Conservation (phyloP, 2,329 filamentous ascomycete species). For the Capronia americana region DNA sequence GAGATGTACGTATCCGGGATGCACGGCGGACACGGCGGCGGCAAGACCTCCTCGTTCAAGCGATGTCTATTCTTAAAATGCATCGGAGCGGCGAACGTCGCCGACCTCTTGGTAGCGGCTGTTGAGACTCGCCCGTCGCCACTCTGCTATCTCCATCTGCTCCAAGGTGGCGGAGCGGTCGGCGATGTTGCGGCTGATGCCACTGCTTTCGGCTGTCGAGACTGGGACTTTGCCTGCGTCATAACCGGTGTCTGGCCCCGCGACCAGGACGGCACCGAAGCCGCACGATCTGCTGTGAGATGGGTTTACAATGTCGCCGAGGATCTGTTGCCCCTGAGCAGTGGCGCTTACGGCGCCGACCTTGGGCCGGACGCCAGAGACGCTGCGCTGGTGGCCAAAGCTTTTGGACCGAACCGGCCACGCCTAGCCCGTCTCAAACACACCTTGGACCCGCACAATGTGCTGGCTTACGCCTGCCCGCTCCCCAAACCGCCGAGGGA, state of each 20-base stretch:
- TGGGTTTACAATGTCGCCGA: conserved; percentile 65
- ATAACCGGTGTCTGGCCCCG: conserved; percentile 68
- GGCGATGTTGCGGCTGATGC: conserved; percentile 52
- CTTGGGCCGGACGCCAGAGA: conserved; percentile 69
- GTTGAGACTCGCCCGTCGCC: conserved; percentile 58
- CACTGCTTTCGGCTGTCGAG: conserved; percentile 67
- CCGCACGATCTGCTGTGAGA: conserved; percentile 47
- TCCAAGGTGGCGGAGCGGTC: conserved; percentile 65
- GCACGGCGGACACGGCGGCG: conserved; percentile 63
- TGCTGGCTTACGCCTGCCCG: conserved; percentile 64
- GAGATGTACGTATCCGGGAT: conserved; percentile 68
- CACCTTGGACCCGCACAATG: conserved; percentile 55
- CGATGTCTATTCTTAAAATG: conserved; percentile 65
- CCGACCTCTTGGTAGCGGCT: conserved; percentile 52
- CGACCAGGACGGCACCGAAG: conserved; percentile 55
- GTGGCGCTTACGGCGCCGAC: conserved; percentile 65
- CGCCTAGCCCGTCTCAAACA: conserved; percentile 61
- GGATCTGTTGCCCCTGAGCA: conserved; percentile 58
- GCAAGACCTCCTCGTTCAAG: conserved; percentile 70
- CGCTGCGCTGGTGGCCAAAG: conserved; percentile 55
- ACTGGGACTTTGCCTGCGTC: conserved; percentile 70
- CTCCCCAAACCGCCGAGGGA: conserved; percentile 49
- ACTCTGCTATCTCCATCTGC: conserved; percentile 67
- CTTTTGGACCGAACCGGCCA: conserved; percentile 63
- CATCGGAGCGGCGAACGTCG: conserved; percentile 49